These are phyloP conservation scores for Chytriomyces confervae DNA, from an alignment of 192 early-diverging fungal genomes.

Conservation along the genomic window DNA sequence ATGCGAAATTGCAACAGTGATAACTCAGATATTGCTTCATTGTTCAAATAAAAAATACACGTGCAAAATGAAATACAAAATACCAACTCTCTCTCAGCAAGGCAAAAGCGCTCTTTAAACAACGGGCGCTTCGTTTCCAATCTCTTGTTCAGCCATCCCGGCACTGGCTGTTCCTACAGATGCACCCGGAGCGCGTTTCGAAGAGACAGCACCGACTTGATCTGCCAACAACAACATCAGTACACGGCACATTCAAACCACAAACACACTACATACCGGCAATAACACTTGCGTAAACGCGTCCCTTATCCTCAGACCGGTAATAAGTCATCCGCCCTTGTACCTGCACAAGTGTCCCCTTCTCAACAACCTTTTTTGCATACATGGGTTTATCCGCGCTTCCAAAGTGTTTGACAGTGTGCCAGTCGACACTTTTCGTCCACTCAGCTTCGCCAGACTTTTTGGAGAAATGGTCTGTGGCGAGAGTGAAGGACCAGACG, in stretches of 20 bases:
- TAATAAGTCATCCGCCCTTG: background rate
- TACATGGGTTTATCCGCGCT: background rate
- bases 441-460: background rate
- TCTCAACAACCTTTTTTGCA: background rate
- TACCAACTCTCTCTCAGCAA: too few relatives aligned
- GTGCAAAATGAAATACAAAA: too few relatives aligned
- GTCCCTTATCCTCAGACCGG: background rate
- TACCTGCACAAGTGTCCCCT: background rate
- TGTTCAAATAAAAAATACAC: too few relatives aligned
- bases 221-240: background rate
- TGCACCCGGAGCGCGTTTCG: too few relatives aligned
- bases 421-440: background rate
- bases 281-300: background rate
- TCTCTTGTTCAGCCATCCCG: too few relatives aligned
- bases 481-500: background rate
- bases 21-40: too few relatives aligned
- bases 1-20: too few relatives aligned
- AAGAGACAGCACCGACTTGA: background rate
- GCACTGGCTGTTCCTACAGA: too few relatives aligned
- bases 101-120: too few relatives aligned
- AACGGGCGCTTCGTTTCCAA: too few relatives aligned
- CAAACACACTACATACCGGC: slow-evolving; percentile 1
- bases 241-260: background rate
- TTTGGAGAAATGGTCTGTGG: background rate
- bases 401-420: background rate